Conservation (phyloP, 305 asterid species). For the Solanum hybrid region DNA sequence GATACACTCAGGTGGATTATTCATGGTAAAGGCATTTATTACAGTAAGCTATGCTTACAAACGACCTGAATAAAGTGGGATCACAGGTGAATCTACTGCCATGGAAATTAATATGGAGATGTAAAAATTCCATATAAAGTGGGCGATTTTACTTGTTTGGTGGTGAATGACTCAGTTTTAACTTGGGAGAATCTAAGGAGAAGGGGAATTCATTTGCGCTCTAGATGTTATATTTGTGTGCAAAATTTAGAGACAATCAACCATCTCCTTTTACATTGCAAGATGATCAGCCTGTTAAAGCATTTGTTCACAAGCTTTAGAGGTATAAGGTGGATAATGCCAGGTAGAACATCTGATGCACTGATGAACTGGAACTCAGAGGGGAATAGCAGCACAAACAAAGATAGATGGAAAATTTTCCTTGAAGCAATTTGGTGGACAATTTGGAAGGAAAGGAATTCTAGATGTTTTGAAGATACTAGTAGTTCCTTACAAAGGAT, state of each 20-base stretch:
- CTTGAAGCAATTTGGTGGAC: not conserved
- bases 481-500: not conserved
- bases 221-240: not conserved
- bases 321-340: not conserved
- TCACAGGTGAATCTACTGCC: not conserved
- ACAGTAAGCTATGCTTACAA: not conserved
- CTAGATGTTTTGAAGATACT: not conserved
- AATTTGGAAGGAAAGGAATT: not conserved
- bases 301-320: not conserved
- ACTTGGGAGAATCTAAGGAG: not conserved
- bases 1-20: not conserved
- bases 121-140: not conserved
- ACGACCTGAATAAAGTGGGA: not conserved
- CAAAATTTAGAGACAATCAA: not conserved
- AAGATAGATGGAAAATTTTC: not conserved
- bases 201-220: not conserved
- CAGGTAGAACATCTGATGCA: not conserved
- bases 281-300: not conserved
- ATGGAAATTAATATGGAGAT: not conserved
- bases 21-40: not conserved
- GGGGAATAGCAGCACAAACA: not conserved
- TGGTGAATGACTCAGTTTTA: not conserved
- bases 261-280: not conserved
- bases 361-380: not conserved
- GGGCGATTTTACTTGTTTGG: not conserved